Base-by-base conservation (phyloP, 2,329 filamentous ascomycete genomes). In the Paracoccidioides lutzii region DNA sequence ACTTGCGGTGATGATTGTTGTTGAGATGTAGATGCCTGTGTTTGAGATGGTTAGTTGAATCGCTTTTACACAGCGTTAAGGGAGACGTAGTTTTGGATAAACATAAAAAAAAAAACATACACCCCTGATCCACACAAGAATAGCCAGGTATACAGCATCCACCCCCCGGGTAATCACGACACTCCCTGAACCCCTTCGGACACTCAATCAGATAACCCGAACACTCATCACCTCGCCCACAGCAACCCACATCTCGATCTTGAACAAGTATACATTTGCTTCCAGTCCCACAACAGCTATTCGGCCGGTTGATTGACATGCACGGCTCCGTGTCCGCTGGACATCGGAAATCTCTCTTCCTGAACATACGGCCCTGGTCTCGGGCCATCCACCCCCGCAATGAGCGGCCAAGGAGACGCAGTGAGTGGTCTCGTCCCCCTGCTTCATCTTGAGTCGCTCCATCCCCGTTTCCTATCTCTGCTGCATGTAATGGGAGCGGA, bases 121-220 rank as follows among this genome's bases (percentile, higher is more conserved):
- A 84, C 54, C 81, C 81, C 57, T 76, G 71, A 53, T 74, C 74
- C 42, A 77, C 73, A 66, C 82, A 84, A 6, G 70, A 70, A 63
- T 80, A 83, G 0, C 79, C 80, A 3, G 80, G 79, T 40, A 83
- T 73, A 69, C 81, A 84, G 61, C 81, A 84, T 1, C 81, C 82
- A 1, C 80, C 81, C 44, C 81, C 81, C 3, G 73, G 62, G 48
- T 71, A 75, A 46, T 73, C 71, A 2, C 79, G 74, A 65, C 81
- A 84, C 54, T 72, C 75, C 4, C 73, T 75, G 63, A 82, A 82
- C 6, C 79, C 81, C 28, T 68, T 69, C 33, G 61, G 61, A 59
- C 81, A 84, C 28, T 41, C 41, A 2, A 73, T 73, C n/a, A 84
- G 73, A 1, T 67, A 61, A 9, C 76, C 75, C 2, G 73, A 73